phyloP scores from a whole-genome alignment of 2,329 filamentous ascomycete genomes.

The Colletotrichum godetiae region DNA sequence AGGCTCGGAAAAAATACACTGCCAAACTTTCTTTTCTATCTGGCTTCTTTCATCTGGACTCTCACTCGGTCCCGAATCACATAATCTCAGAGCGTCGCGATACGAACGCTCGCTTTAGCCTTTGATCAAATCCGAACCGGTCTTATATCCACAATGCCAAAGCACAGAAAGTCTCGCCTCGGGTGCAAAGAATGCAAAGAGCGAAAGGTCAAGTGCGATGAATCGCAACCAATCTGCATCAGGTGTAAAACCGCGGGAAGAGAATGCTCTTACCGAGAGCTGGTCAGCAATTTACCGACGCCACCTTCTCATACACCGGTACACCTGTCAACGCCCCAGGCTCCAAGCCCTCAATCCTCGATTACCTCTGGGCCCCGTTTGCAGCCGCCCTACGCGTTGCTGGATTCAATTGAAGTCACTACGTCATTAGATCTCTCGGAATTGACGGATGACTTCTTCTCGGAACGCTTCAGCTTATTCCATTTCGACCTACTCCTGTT shows the following conservation, averaged over 20 bases:
- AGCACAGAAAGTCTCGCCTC: conserved; percentile 52
- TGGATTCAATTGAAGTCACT: too few species aligned
- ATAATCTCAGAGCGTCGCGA: neutral
- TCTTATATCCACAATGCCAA: conserved; percentile 4
- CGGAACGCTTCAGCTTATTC: neutral
- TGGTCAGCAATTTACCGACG: neutral
- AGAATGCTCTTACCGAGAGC: conserved; percentile 45
- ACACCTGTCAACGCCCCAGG: conserved; percentile 42
- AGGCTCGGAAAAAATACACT: too few species aligned
- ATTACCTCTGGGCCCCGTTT: neutral
- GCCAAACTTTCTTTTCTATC: neutral
- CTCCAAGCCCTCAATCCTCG: conserved; percentile 45
- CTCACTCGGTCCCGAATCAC: neutral
- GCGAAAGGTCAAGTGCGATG: conserved; percentile 56
- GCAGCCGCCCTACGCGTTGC: neutral
- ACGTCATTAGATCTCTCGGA: neutral
- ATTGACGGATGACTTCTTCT: neutral
- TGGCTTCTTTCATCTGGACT: neutral
- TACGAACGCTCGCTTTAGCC: neutral
- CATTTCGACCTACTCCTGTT: conserved; percentile 7
- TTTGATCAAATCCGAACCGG: neutral
- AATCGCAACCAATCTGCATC: conserved; percentile 50
- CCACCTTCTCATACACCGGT: neutral
- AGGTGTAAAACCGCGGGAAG: conserved; percentile 52
- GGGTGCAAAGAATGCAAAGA: conserved; percentile 54